Evolutionary conservation across 208 protist species (phyloP), one percentile per base, ranked within the genome.

Genomic region (Jaenimonas drosophilae): DNA sequence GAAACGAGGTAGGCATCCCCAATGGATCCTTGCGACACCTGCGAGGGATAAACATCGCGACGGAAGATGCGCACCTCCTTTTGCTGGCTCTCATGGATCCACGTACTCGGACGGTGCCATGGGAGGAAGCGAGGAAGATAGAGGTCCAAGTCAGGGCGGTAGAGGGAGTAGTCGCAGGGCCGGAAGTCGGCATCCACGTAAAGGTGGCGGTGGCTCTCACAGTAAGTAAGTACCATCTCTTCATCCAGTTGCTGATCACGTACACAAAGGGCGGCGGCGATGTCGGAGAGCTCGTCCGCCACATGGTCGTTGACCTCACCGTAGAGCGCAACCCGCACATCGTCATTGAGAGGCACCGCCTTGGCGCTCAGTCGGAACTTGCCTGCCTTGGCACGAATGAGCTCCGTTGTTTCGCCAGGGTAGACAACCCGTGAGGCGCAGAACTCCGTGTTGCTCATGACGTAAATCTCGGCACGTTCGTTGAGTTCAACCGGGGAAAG

Each of bases 1-100:
- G 67, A 88, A 7, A 84, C 42, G 54, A 93, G 67, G 54, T 76
- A 93, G 29, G 74, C 85, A 67, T 93, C 64, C 23, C 80, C 84
- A 37, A 90, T 75, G 16, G 68, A 55, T 32, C 84, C 84, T 46
- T 88, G 80, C 16, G 55, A 61, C 21, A 90, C 76, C 27, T 88
- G 72, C 11, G 58, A 66, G 7, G 80, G 75, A 36, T 70, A 41
- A 23, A 86, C 76, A 20, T 54, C 64, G 32, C 62, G 63, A 24
- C 79, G 79, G 55, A 88, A 84, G 11, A 85, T 59, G 7, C 80
- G 80, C 23, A 82, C 60, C 64, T 85, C 65, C 40, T 58, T 55
- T 14, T 69, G 43, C 31, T 81, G 61, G 28, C 72, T 70, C 30
- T 29, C 46, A 17, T 75, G 72, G 31, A 90, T 61, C 49, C 63